These are phyloP conservation scores for Pochonia chlamydosporia DNA, from an alignment of 2,329 filamentous ascomycete genomes.

Conservation along the genomic window DNA sequence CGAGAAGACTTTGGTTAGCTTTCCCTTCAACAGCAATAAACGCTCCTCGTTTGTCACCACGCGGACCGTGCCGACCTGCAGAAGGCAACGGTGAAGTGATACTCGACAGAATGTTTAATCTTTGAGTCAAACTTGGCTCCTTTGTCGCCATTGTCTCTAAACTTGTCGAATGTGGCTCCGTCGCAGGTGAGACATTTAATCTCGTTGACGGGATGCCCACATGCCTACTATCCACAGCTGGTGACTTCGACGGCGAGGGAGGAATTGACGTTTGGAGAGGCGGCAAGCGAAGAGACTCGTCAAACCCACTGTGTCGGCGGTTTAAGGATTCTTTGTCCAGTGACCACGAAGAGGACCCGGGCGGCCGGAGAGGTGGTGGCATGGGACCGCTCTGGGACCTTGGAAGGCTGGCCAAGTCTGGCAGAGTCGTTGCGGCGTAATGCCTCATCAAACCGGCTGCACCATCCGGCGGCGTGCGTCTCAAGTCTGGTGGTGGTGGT, in stretches of 20 bases:
- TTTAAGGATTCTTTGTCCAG: constrained; percentile 22
- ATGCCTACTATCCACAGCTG: constrained; percentile 20
- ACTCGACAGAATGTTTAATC: constrained; percentile 68
- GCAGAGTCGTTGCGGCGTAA: constrained; percentile 20
- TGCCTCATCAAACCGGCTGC: constrained; percentile 12
- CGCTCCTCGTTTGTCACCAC: constrained; percentile 56
- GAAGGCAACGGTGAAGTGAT: constrained; percentile 64
- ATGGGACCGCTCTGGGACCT: constrained; percentile 36
- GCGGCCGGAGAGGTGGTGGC: constrained; percentile 49
- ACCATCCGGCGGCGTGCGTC: constrained; percentile 17
- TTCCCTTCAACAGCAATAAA: constrained; percentile 77
- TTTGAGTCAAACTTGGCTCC: constrained; percentile 62
- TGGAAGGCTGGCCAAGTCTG: constrained; percentile 23
- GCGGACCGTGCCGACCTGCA: constrained; percentile 23
- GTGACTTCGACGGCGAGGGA: constrained; percentile 21
- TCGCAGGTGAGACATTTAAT: constrained; percentile 13
- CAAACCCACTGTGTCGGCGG: constrained; percentile 42
- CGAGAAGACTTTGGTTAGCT: constrained; percentile 44
- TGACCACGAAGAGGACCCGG: constrained; percentile 20
- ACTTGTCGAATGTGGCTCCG: not conserved
- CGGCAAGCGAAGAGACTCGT: constrained; percentile 48
- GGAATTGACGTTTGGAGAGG: constrained; percentile 42
- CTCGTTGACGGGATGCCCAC: constrained; percentile 20
- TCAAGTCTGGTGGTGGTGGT: constrained; percentile 7
- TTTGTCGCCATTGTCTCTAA: constrained; percentile 31